Conservation (phyloP, 1,284 basidiomycete genomes). For the Gymnopus androsaceus region DNA sequence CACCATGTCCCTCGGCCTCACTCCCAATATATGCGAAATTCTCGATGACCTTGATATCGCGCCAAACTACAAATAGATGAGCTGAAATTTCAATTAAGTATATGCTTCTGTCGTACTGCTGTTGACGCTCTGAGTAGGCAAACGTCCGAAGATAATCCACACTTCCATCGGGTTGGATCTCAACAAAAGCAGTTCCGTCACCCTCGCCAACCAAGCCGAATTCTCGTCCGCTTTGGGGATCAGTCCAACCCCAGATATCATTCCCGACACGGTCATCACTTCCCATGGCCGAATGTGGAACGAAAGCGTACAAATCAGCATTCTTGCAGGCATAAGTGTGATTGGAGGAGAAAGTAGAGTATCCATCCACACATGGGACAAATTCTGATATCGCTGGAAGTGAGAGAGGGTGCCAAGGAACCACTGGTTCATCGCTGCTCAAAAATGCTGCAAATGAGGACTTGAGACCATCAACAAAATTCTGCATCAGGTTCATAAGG, state of each 20-base stretch:
- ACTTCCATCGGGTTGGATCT: conserved; percentile 22
- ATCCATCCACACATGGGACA: neutral
- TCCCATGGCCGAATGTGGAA: conserved; percentile 2
- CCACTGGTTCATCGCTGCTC: neutral
- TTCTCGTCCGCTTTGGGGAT: neutral
- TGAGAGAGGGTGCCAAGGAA: neutral
- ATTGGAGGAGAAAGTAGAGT: neutral
- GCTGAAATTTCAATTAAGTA: too few relatives aligned
- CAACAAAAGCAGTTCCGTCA: conserved; percentile 25
- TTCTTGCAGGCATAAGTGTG: conserved; percentile 3
- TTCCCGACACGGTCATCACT: conserved; percentile 3
- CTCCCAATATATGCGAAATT: conserved; percentile 25
- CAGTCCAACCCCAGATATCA: conserved; percentile 6
- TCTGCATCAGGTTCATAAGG: conserved; percentile 2
- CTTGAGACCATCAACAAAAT: neutral
- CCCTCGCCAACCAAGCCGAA: conserved; percentile 13
- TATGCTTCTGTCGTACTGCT: too few relatives aligned
- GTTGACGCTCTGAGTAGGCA: conserved; percentile 20
- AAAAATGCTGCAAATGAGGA: neutral
- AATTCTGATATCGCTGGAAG: neutral
- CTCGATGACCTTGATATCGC: conserved; percentile 17
- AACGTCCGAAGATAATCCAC: conserved; percentile 27
- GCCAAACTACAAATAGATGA: too few relatives aligned
- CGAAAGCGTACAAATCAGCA: conserved; percentile 1
- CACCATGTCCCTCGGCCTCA: conserved; percentile 24